These are phyloP conservation scores for Talaromyces thailandensis DNA, from an alignment of 495 filamentous ascomycete genomes.

Conservation along the genomic window DNA sequence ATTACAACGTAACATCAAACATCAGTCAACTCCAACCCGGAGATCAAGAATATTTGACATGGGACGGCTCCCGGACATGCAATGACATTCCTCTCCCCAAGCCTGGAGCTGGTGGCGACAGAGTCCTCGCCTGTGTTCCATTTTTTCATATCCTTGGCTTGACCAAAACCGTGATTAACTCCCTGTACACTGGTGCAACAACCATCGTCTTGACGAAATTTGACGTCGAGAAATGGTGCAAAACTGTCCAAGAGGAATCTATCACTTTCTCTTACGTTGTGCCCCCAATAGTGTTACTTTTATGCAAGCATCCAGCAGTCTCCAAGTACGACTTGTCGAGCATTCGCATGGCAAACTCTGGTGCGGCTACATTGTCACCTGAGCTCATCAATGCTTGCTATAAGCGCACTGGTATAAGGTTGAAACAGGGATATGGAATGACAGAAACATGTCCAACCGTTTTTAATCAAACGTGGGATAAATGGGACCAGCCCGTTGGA, in stretches of 20 bases:
- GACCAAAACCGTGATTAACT: background rate
- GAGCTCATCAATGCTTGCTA: conserved; percentile 67
- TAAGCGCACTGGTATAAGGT: conserved; percentile 50
- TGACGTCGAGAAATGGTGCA: conserved; percentile 59
- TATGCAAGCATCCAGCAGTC: conserved; percentile 60
- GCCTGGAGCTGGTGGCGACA: too few species aligned
- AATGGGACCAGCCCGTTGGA: conserved; percentile 60
- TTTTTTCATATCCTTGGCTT: too few species aligned
- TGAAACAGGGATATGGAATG: conserved; percentile 73
- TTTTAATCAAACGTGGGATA: conserved; percentile 47
- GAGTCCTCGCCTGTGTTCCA: too few species aligned
- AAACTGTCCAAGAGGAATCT: conserved; percentile 53
- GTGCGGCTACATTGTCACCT: conserved; percentile 66
- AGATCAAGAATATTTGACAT: conserved; percentile 51
- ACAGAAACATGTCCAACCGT: conserved; percentile 47
- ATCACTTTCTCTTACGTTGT: conserved; percentile 74
- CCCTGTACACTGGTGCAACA: conserved; percentile 46
- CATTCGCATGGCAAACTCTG: conserved; percentile 67
- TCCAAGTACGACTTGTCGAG: conserved; percentile 60
- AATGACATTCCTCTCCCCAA: too few species aligned
- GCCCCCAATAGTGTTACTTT: conserved; percentile 67
- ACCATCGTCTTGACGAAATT: conserved; percentile 64
- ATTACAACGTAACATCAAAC: conserved; percentile 53
- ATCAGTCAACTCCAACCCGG: conserved; percentile 34
- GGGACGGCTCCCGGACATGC: conserved; percentile 44